These are phyloP conservation scores for Fragaria iinumae DNA, from an alignment of 306 rosid species.

Conservation along the genomic window DNA sequence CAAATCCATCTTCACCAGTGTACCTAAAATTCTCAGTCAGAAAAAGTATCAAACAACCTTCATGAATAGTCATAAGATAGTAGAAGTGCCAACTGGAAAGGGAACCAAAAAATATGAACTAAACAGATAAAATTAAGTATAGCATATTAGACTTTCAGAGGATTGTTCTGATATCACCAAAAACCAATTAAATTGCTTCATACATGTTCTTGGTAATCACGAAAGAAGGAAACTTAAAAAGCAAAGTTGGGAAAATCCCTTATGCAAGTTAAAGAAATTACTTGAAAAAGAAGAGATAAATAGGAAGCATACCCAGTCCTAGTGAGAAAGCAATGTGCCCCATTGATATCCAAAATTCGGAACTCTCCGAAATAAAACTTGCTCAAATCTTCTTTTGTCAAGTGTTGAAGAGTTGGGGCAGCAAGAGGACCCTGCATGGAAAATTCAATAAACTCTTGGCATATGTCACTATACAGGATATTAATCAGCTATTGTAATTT, in stretches of 20 bases:
- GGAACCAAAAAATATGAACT: neutral
- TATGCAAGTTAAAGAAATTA: neutral
- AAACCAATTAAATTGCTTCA: neutral
- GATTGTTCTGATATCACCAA: constrained; percentile 13
- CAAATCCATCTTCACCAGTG: constrained; percentile 99
- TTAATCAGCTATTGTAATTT: constrained; percentile 14
- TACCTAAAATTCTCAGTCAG: constrained; percentile 54
- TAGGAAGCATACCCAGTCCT: constrained; percentile 76
- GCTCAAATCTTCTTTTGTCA: constrained; percentile 85
- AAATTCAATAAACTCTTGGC: constrained; percentile 19
- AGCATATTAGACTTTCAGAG: neutral
- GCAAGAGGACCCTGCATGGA: constrained; percentile 88
- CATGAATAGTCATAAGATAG: neutral
- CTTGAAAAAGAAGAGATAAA: constrained; percentile 5
- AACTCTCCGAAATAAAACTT: constrained; percentile 84
- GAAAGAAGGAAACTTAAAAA: neutral
- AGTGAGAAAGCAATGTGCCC: constrained; percentile 73
- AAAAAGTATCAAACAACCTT: constrained; percentile 13
- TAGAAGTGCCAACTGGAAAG: neutral
- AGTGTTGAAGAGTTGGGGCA: constrained; percentile 81
- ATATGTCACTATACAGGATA: constrained; percentile 8
- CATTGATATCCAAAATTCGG: constrained; percentile 75
- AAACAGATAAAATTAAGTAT: neutral
- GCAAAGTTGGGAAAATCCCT: neutral
- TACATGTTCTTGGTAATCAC: neutral